These are phyloP conservation scores for Hypoxylon sp. DNA, from an alignment of 2,329 filamentous ascomycete species.

Conservation along the genomic window DNA sequence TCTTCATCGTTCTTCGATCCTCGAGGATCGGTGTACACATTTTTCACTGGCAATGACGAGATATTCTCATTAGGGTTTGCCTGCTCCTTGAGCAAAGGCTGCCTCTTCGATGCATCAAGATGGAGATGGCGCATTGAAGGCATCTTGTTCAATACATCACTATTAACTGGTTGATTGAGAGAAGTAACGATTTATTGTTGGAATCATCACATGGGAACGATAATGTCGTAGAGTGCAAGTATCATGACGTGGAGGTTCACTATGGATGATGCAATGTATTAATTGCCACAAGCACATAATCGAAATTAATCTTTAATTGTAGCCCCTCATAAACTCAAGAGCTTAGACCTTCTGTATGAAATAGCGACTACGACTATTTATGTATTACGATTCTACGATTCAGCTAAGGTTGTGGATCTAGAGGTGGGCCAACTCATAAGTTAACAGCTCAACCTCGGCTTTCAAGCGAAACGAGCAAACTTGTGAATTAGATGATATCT, in stretches of 20 bases:
- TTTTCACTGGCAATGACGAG: constrained; percentile 42
- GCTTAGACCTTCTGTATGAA: too few relatives aligned
- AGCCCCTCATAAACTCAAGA: not conserved
- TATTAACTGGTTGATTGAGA: not conserved
- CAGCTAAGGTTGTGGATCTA: too few relatives aligned
- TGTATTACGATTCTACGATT: not conserved
- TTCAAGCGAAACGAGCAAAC: too few relatives aligned
- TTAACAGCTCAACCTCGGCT: too few relatives aligned
- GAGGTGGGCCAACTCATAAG: not conserved
- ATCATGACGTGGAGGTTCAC: constrained; percentile 32
- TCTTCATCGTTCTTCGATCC: constrained; percentile 50
- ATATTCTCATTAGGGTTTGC: constrained; percentile 36
- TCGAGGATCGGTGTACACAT: constrained; percentile 47
- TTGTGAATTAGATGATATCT: too few relatives aligned
- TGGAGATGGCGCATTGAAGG: constrained; percentile 45
- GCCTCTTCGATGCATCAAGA: constrained; percentile 47
- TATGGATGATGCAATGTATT: constrained; percentile 42
- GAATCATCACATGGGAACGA: not conserved
- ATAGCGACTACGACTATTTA: too few relatives aligned
- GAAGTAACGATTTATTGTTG: not conserved
- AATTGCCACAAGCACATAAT: not conserved
- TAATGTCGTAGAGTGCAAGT: constrained; percentile 5
- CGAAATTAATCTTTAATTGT: not conserved
- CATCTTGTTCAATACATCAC: constrained; percentile 31
- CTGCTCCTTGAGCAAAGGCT: constrained; percentile 51